Evolutionary conservation across 148 eudicot species (phyloP), one percentile per base, ranked within the genome.

Genomic region (Salicornia ramosissima): DNA sequence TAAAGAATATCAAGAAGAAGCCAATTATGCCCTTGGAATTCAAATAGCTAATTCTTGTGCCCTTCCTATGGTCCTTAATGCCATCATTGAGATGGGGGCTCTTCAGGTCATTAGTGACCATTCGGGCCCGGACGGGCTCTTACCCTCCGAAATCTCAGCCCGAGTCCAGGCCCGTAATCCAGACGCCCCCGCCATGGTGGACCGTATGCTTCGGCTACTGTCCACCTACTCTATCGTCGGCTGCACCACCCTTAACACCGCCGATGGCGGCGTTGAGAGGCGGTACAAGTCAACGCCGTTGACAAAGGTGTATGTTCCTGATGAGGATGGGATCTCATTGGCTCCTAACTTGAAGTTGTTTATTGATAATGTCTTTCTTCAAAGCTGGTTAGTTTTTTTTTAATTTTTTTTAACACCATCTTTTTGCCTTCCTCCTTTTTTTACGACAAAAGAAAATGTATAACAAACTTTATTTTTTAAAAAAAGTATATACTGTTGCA

Each of bases 261-360:
- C 39, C 14, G 74, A 67, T 4, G 93, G 86, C 13, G 57, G 63
- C 2, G 80, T 58, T 0, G 87, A 83, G 81, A 66, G 88, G 77
- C 77, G 81, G n/a, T 88, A 88, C 43, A 81, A 81, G 10, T 73
- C 83, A 5, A 86, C 83, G 1, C 82, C 85, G 19, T 82, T 86
- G 21, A 54, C 65, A 0, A 47, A 74, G 72, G 69, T 53, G 22
- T 74, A 67, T 49, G 43, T 74, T 34, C 64, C 51, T 28, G 59
- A 74, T 22, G 28, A 31, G 11, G 57, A 74, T 47, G 77, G 57
- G 8, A 50, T 56, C 6, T 64, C 63, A n/a, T 63, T 68, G 56
- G 58, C 71, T 22, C 67, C 72, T 36, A 19, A 59, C 5, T 42
- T 68, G 22, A 54, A 62, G 10, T 59, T 74, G 22, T 40, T 68